phyloP scores from a whole-genome alignment of 805 yeast species.

The Zygoascus bituminiphila region DNA sequence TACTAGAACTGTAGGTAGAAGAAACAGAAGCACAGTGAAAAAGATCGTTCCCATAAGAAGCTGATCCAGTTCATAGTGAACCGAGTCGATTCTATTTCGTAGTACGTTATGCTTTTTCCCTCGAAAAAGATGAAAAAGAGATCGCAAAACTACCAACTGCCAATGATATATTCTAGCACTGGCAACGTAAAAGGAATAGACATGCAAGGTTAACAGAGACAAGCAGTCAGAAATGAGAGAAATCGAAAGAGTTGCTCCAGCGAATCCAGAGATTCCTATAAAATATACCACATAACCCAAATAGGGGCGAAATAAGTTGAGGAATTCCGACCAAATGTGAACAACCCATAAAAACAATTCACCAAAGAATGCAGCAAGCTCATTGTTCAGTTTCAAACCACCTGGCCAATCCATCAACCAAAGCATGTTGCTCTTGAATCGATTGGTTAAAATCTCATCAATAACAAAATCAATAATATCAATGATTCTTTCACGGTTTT shows the following conservation, averaged over 20 bases:
- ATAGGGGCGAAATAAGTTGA: conserved; percentile 24
- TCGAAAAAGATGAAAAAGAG: conserved; percentile 75
- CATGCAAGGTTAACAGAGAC: conserved; percentile 57
- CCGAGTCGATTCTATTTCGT: conserved; percentile 77
- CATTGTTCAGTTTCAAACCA: conserved; percentile 85
- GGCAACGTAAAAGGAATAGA: conserved; percentile 68
- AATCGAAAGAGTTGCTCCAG: conserved; percentile 65
- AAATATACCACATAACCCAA: conserved; percentile 27
- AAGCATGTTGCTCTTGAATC: conserved; percentile 41
- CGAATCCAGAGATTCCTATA: conserved; percentile 35
- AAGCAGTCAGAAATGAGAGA: conserved; percentile 59
- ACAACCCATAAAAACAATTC: conserved; percentile 82
- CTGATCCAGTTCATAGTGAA: conserved; percentile 80
- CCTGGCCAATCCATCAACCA: conserved; percentile 90
- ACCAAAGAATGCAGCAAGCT: conserved; percentile 76
- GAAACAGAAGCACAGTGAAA: conserved; percentile 68
- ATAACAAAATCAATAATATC: conserved; percentile 27
- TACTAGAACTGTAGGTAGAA: conserved; percentile 81
- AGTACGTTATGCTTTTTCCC: conserved; percentile 84
- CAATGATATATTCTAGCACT: conserved; percentile 71
- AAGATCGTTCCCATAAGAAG: conserved; percentile 79
- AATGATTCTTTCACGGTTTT: conserved; percentile 27
- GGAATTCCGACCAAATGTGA: conserved; percentile 45
- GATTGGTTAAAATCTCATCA: conserved; percentile 36
- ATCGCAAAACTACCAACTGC: conserved; percentile 58